Conservation (phyloP, 179 eudicot species). For the Beta macrorhiza region DNA sequence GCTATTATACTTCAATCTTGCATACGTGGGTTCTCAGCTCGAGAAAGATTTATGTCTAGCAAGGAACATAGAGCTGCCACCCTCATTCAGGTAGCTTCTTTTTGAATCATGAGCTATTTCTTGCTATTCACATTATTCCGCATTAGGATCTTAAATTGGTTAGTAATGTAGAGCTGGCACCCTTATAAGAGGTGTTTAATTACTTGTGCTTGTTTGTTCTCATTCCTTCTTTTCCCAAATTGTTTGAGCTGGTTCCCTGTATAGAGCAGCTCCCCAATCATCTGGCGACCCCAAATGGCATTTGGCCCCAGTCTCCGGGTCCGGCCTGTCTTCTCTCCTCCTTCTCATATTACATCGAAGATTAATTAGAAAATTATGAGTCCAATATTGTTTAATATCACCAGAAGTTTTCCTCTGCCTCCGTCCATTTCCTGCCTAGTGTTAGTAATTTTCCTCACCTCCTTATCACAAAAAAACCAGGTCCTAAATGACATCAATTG, state of each 20-base stretch:
- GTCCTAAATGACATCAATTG: neutral
- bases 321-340: too few species aligned
- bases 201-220: neutral
- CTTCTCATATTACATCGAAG: too few species aligned
- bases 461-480: neutral
- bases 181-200: neutral
- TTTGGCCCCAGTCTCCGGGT: too few species aligned
- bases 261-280: neutral
- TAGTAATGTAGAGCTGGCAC: neutral
- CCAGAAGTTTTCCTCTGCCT: neutral
- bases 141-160: neutral
- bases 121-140: neutral
- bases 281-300: too few species aligned
- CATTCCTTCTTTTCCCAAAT: neutral
- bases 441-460: neutral
- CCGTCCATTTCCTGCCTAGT: neutral
- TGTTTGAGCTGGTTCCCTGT: too few species aligned
- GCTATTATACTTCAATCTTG: slow-evolving; percentile 59
- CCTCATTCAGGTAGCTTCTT: slow-evolving; percentile 65
- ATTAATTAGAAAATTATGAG: too few species aligned
- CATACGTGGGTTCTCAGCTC: slow-evolving; percentile 66
- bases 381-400: too few species aligned
- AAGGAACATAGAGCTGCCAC: slow-evolving; percentile 77
- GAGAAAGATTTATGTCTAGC: slow-evolving; percentile 54
- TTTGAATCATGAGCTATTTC: neutral